Conservation (phyloP, 108 stramenopile species). For the Nitzschia sp. region DNA sequence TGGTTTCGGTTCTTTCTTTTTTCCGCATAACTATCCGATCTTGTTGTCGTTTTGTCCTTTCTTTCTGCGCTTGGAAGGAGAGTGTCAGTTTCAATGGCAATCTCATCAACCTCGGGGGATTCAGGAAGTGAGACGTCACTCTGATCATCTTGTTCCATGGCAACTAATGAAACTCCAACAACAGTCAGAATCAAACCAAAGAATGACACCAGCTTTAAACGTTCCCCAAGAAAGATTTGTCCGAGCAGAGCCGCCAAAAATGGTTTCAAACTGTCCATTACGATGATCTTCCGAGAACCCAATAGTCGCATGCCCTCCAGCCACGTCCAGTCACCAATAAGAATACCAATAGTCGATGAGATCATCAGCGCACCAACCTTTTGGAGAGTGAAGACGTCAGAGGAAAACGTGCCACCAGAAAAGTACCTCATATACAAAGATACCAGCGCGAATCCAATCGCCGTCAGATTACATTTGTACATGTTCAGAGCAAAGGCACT, state of each 20-base stretch:
- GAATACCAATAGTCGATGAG: conserved; percentile 76
- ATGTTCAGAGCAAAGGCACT: conserved; percentile 81
- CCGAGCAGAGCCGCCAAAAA: conserved; percentile 85
- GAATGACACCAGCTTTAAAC: conserved; percentile 30
- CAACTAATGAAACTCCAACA: conserved; percentile 62
- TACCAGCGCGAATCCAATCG: conserved; percentile 48
- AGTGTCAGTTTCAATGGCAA: neutral
- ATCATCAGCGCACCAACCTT: conserved; percentile 62
- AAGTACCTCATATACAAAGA: conserved; percentile 27
- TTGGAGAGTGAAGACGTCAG: conserved; percentile 7
- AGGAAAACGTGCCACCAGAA: conserved; percentile 14
- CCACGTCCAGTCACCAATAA: conserved; percentile 84
- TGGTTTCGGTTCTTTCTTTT: neutral
- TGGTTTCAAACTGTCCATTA: conserved; percentile 83
- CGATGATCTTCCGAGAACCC: conserved; percentile 80
- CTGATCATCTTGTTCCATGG: conserved; percentile 52
- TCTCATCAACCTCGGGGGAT: neutral
- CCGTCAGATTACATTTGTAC: conserved; percentile 84
- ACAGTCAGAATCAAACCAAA: conserved; percentile 69
- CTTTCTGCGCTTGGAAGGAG: neutral
- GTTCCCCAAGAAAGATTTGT: conserved; percentile 58
- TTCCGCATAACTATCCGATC: conserved; percentile 11
- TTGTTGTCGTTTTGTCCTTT: neutral
- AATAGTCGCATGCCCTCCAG: conserved; percentile 72
- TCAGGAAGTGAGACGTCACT: neutral